Evolutionary conservation across 305 asterid genomes (phyloP).

Genomic region (Rubia tinctorum): DNA sequence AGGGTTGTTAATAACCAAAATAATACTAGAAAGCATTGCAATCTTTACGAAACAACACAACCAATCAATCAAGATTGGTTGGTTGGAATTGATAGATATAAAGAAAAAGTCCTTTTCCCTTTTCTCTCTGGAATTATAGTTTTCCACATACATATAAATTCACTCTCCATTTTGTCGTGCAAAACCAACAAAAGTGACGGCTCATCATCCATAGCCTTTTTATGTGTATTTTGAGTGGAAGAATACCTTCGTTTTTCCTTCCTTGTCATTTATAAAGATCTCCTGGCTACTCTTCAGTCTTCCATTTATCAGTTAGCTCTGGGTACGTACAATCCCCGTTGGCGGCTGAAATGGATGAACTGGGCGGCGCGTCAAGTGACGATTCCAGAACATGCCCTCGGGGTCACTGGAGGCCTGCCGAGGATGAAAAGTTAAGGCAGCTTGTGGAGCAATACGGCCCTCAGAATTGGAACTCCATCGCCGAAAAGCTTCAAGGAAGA

Average conservation of each 20-base stretch:
- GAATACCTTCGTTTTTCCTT: slow-evolving; percentile 7
- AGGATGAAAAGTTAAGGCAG: slow-evolving; percentile 77
- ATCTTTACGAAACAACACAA: background rate
- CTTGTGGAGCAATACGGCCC: slow-evolving; percentile 84
- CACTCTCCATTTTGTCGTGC: slow-evolving; percentile 53
- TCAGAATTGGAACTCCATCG: slow-evolving; percentile 94
- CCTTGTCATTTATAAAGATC: slow-evolving; percentile 7
- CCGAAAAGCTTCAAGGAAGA: slow-evolving; percentile 96
- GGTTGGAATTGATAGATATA: slow-evolving; percentile 10
- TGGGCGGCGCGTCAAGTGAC: slow-evolving; percentile 34
- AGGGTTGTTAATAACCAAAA: slow-evolving; percentile 5
- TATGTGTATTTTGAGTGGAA: background rate
- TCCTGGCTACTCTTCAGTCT: background rate
- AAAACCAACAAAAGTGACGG: slow-evolving; percentile 51
- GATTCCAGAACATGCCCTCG: slow-evolving; percentile 64
- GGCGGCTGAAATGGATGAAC: slow-evolving; percentile 45
- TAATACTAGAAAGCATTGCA: background rate
- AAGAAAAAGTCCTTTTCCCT: slow-evolving; percentile 19
- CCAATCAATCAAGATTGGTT: slow-evolving; percentile 12
- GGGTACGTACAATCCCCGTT: background rate
- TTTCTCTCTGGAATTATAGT: background rate
- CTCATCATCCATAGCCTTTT: slow-evolving; percentile 32
- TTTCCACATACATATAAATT: slow-evolving; percentile 13
- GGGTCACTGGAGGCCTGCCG: slow-evolving; percentile 97
- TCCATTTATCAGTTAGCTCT: background rate